A percentile compares a stretch with the other conserved stretches of the same genome.
phyloP scores from a whole-genome alignment of 1,284 basidiomycete genomes.

The Pseudozyma tsukubaensis region DNA sequence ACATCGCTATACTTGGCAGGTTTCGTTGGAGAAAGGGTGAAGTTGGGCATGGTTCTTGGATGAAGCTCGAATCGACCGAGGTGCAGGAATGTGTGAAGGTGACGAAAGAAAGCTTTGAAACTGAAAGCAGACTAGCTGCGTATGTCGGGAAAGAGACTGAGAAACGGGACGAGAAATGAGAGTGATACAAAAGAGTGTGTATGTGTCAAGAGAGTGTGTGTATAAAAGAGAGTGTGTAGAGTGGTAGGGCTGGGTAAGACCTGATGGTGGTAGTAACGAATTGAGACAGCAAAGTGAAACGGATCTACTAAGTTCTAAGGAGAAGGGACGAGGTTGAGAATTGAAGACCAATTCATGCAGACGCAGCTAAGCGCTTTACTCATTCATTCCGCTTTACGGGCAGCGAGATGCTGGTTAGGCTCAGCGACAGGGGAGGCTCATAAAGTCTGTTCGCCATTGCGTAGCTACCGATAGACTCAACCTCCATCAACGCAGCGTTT shows the following conservation, averaged over 20 bases:
- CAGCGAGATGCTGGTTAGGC: not conserved
- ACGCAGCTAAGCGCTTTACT: not conserved
- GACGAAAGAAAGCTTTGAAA: not conserved
- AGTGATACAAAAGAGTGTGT: conserved; percentile 13
- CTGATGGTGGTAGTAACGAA: conserved; percentile 9
- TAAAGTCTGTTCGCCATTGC: not conserved
- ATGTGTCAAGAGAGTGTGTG: conserved; percentile 19
- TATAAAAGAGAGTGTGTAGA: conserved; percentile 10
- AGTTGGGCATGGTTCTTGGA: conserved; percentile 24
- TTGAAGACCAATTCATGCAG: not conserved
- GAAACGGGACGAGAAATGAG: not conserved
- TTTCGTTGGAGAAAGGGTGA: conserved; percentile 29
- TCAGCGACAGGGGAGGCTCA: not conserved
- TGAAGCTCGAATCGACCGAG: not conserved
- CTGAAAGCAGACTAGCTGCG: conserved; percentile 9
- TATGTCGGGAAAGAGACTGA: not conserved
- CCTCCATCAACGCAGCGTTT: not conserved
- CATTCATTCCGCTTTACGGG: not conserved
- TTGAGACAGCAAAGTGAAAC: not conserved
- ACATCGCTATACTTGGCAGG: conserved; percentile 34
- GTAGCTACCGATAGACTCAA: not conserved
- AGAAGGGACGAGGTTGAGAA: not conserved
- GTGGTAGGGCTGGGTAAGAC: not conserved
- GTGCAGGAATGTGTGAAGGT: not conserved
- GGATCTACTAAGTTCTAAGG: not conserved